Base-by-base conservation (phyloP, 257 asterid genomes). In the Solanum chmielewskii region DNA sequence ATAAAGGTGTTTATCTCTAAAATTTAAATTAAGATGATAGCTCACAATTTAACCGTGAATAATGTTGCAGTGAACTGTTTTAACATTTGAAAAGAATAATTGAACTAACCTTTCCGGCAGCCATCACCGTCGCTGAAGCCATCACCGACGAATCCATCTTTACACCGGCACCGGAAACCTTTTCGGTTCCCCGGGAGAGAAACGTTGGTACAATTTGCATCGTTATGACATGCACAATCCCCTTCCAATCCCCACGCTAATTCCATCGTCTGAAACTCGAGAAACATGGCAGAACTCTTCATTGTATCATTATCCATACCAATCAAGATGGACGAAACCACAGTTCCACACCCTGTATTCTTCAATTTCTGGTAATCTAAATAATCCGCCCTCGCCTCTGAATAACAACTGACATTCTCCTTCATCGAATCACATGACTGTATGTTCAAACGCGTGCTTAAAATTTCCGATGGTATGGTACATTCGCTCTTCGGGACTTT, bases 221-320 rank as follows among this genome's bases (percentile, higher is more conserved):
- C 75, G 13, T 21, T 33, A 39, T 84, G 86, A 87, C 99, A 96
- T 29, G 18, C 39, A 84, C 96, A 93, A 15, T 44, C 27, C n/a
- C 96, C 98, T 12, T 42, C 60, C 83, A 93, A n/a, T 98, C 99
- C 94, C 99, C 99, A 96, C 10, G 89, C 94, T 25, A 96, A 88
- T 92, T 95, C 98, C 90, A 94, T 83, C 86, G 87, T 92, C 91
- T 90, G 87, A 88, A 95, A 93, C 59, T 90, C 91, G 91, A 96
- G 83, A 60, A 88, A 87, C 71, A 93, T 49, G 10, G 91, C 18
- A 21, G 92, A 52, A 84, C 81, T 77, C 84, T 25, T 87, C 69
- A 37, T 60, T 21, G 71, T 29, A 25, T 52, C 37, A 44, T 68
- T 84, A 76, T 21, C 27, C 56, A 14, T 20, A 31, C 74, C 86